Base-by-base conservation (phyloP, 768 basidiomycete species). In the Pulveroboletus sp. region DNA sequence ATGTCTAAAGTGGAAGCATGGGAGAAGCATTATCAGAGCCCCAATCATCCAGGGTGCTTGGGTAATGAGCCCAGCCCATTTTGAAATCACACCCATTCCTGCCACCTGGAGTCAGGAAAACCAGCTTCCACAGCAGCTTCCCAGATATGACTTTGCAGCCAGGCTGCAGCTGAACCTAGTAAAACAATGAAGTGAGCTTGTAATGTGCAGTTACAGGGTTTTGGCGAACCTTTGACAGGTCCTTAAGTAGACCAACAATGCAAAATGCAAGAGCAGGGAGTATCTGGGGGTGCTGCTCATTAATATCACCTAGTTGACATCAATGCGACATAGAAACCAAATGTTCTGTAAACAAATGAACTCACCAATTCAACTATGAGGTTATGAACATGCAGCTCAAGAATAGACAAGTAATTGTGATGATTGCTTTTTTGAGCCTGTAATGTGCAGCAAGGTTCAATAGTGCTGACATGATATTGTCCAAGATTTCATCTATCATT, bases 21-120 rank as follows among this genome's bases (percentile, higher is more conserved):
- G 27, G 12, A 29, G 27, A 6, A 29, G 12, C 27, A 29, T 13
- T 4, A 5, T 27, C 39, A 58, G 2, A 30, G 36, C 17, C 2
- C 35, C 52, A 2, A 36, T 1, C 19, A 44, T 8, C 1, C 26
- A 1, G 10, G 49, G 53, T 1, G 35, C 12, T 14, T 43, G 43
- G 19, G 27, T 11, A 29, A 31, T 37, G 14, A 35, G 9, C 14
- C 44, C 22, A 26, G 38, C 45, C 54, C 51, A 56, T 26, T 23
- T 30, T 0, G 58, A 54, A 4, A 45, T 20, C 11, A 2, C 16
- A 5, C 50, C 54, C 51, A 49, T 51, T 4, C 51, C 58, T 16
- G 55, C 58, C 17, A 45, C 45, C 30, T 60, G 58, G 8, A 60
- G 42, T 9, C 10, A 36, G 23, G 59, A 13, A 30, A 60, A 57